These are phyloP conservation scores for Aspergillus pseudoterreus DNA, from an alignment of 2,329 filamentous ascomycete genomes.

Conservation along the genomic window DNA sequence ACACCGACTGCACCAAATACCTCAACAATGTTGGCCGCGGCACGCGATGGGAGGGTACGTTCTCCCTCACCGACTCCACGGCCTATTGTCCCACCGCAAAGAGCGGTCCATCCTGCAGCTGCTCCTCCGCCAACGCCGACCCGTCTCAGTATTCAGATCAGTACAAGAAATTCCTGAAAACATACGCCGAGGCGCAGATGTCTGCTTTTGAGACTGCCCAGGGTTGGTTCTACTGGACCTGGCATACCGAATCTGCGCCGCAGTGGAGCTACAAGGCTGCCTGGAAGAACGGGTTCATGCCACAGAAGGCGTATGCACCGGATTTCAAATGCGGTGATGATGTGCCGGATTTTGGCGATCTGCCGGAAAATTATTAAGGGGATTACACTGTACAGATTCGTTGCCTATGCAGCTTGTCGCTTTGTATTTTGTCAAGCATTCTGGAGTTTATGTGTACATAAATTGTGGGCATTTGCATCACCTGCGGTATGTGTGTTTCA, in stretches of 20 bases:
- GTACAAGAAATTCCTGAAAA: constrained; percentile 82
- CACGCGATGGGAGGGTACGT: constrained; percentile 87
- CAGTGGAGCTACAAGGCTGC: constrained; percentile 70
- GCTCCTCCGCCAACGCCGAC: constrained; percentile 71
- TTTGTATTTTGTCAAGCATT: constrained; percentile 7
- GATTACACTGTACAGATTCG: not conserved
- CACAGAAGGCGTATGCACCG: constrained; percentile 66
- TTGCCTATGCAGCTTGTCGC: constrained; percentile 1
- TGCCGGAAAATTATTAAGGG: constrained; percentile 42
- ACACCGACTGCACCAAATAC: constrained; percentile 85
- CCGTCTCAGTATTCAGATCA: constrained; percentile 61
- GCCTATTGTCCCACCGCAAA: constrained; percentile 67
- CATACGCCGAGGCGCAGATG: constrained; percentile 97
- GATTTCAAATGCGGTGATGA: constrained; percentile 62
- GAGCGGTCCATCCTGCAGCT: constrained; percentile 64
- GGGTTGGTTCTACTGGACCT: constrained; percentile 99
- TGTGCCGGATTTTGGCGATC: constrained; percentile 43
- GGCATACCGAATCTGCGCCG: constrained; percentile 79
- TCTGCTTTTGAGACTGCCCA: constrained; percentile 84
- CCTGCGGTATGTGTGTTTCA: too few species aligned
- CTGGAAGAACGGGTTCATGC: constrained; percentile 77
- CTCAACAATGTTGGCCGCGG: constrained; percentile 89
- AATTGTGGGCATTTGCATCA: too few species aligned
- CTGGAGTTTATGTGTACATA: not conserved
- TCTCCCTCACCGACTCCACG: constrained; percentile 62